These are phyloP conservation scores for Xylaria cubensis DNA, from an alignment of 495 filamentous ascomycete genomes.

Conservation along the genomic window DNA sequence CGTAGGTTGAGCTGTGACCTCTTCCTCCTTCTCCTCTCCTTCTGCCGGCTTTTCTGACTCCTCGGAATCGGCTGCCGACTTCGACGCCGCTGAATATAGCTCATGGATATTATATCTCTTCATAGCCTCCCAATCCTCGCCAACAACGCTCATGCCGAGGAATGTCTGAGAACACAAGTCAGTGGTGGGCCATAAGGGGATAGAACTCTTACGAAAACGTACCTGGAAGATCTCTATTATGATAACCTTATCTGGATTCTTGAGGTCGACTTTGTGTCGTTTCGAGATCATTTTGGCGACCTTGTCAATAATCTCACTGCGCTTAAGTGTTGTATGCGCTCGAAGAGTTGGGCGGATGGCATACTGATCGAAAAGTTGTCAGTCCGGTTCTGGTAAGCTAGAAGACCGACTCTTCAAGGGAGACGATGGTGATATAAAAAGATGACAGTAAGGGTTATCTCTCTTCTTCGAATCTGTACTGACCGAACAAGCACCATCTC, in stretches of 20 bases:
- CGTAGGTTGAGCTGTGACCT: neutral
- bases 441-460: too few species aligned
- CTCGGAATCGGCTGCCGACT: constrained; percentile 25
- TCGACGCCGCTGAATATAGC: constrained; percentile 46
- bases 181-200: neutral
- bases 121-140: constrained; percentile 56
- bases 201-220: constrained; percentile 35
- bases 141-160: constrained; percentile 57
- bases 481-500: constrained; percentile 26
- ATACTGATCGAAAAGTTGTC: constrained; percentile 62
- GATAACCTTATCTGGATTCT: constrained; percentile 80
- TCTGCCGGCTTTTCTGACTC: neutral
- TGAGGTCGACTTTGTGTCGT: constrained; percentile 83
- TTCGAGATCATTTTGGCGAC: constrained; percentile 66
- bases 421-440: too few species aligned
- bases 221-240: constrained; percentile 91
- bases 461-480: neutral
- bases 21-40: neutral
- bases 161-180: constrained; percentile 42
- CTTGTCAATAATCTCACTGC: constrained; percentile 78
- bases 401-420: neutral
- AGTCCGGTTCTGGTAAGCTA: neutral
- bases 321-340: constrained; percentile 75
- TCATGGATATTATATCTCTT: constrained; percentile 57
- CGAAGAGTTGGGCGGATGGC: constrained; percentile 87